These are phyloP conservation scores for Breviolum minutum DNA, from an alignment of 73 alveolate genomes.

Conservation along the genomic window DNA sequence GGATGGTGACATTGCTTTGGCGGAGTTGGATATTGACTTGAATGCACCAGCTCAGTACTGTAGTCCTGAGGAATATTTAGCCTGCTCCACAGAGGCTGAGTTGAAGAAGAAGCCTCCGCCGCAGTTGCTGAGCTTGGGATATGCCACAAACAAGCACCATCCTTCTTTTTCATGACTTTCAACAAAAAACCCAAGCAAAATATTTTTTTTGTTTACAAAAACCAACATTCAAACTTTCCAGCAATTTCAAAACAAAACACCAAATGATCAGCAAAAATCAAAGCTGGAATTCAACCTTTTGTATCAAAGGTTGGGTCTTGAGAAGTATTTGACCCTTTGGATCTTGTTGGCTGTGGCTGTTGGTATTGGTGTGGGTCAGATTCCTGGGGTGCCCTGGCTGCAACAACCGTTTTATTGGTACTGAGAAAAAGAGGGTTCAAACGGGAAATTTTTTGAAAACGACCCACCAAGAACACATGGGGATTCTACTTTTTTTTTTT, in stretches of 20 bases:
- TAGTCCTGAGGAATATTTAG: constrained; percentile 5
- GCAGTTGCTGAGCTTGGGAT: not conserved
- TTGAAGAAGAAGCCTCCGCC: constrained; percentile 1
- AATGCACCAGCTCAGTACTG: not conserved
- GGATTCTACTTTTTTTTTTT: no score
- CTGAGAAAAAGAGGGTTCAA: no score
- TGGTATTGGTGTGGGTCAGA: constrained; percentile 22
- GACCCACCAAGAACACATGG: no score
- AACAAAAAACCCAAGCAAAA: no score
- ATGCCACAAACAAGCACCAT: not conserved
- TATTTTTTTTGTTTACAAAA: no score
- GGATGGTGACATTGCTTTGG: not conserved
- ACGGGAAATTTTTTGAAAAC: no score
- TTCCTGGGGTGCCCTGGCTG: constrained; percentile 14
- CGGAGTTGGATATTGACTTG: constrained; percentile 11
- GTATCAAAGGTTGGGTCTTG: constrained; percentile 29
- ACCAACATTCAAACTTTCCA: no score
- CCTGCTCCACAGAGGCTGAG: constrained; percentile 19
- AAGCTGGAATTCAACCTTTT: not conserved
- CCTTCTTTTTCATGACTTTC: no score
- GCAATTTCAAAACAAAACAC: no score
- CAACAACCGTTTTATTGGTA: not conserved
- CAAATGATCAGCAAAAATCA: no score
- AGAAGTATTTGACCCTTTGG: constrained; percentile 54
- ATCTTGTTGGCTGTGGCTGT: constrained; percentile 38